These are phyloP conservation scores for Trametes meyenii DNA, from an alignment of 768 basidiomycete genomes.

Conservation along the genomic window DNA sequence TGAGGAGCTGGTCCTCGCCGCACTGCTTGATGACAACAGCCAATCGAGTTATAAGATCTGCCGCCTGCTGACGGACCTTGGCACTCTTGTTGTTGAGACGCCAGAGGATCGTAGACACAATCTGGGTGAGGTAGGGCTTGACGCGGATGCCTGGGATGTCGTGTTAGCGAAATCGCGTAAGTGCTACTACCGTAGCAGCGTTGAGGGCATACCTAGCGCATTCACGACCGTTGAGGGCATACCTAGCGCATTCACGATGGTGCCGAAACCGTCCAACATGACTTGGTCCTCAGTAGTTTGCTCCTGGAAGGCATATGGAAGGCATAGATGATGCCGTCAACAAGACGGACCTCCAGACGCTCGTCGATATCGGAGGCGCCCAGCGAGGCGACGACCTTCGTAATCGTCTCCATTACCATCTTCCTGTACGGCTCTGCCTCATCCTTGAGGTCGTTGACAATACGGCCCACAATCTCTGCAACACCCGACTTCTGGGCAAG, in stretches of 20 bases:
- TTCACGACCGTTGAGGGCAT: too few relatives aligned
- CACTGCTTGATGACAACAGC: constrained; percentile 99
- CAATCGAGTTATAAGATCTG: constrained; percentile 94
- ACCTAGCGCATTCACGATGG: constrained; percentile 92
- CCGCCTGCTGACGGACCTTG: constrained; percentile 98
- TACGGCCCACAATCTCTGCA: constrained; percentile 88
- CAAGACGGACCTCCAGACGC: constrained; percentile 88
- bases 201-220: too few relatives aligned
- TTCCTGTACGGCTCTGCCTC: constrained; percentile 92
- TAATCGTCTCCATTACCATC: constrained; percentile 99
- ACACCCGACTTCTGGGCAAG: constrained; percentile 97
- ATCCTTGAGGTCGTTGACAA: constrained; percentile 89
- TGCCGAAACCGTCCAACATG: constrained; percentile 98
- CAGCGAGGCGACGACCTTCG: constrained; percentile 89
- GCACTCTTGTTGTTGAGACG: constrained; percentile 99
- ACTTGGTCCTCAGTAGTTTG: constrained; percentile 99
- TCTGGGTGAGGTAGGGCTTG: constrained; percentile 98
- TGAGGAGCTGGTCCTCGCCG: constrained; percentile 93
- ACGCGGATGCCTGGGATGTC: constrained; percentile 74
- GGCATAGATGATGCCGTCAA: constrained; percentile 99
- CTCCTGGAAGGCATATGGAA: constrained; percentile 99
- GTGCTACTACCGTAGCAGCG: too few relatives aligned
- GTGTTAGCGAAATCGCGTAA: not conserved
- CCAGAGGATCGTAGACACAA: constrained; percentile 99
- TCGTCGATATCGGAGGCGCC: constrained; percentile 99